phyloP scores from a whole-genome alignment of 176 grass and related monocot species.

The Raddia guianensis region DNA sequence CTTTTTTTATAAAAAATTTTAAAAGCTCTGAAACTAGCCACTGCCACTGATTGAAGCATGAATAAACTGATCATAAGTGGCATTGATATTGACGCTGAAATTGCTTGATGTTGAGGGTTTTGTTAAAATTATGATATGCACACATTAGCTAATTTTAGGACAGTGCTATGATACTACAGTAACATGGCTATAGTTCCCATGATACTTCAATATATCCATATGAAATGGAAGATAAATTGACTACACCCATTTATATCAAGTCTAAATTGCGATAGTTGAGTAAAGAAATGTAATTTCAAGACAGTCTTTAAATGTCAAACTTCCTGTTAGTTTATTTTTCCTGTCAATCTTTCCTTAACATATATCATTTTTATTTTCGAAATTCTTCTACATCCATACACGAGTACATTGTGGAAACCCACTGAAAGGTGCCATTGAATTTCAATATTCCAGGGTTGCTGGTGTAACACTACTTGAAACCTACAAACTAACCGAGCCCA shows the following conservation, averaged over 20 bases:
- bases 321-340: not conserved
- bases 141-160: not conserved
- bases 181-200: not conserved
- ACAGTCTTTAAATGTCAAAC: not conserved
- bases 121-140: not conserved
- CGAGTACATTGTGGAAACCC: not conserved
- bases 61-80: not conserved
- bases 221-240: not conserved
- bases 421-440: not conserved
- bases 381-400: constrained; percentile 1
- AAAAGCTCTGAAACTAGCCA: not conserved
- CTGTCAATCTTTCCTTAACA: not conserved
- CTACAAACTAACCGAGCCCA: not conserved
- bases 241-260: not conserved
- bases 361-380: not conserved
- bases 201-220: not conserved
- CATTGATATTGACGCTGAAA: not conserved
- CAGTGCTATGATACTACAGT: not conserved
- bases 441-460: not conserved
- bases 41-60: not conserved
- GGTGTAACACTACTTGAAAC: not conserved
- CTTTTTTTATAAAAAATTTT: not conserved
- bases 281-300: not conserved
- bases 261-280: not conserved
- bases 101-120: not conserved